These are phyloP conservation scores for Yarrowia sp. DNA, from an alignment of 805 yeast species.

Conservation along the genomic window DNA sequence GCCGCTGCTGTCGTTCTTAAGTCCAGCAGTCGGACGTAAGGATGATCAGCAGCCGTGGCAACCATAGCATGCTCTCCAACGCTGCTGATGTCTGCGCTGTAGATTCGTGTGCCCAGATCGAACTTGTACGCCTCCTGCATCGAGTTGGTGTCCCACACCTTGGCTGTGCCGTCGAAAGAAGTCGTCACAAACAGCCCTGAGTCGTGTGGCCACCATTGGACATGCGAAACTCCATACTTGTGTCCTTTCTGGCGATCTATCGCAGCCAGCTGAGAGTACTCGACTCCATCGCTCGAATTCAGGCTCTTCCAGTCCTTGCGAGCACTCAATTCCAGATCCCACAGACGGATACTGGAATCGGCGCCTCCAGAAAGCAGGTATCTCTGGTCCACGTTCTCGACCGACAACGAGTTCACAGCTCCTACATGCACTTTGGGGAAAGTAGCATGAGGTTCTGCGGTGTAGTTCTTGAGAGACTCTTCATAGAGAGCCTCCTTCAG, in stretches of 20 bases:
- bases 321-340: constrained; percentile 50
- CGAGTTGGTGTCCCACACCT: constrained; percentile 75
- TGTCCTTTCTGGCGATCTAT: constrained; percentile 47
- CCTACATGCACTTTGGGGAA: constrained; percentile 38
- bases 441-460: background rate
- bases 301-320: constrained; percentile 30
- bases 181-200: constrained; percentile 81
- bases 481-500: constrained; percentile 27
- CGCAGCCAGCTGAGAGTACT: constrained; percentile 4
- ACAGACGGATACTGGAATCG: constrained; percentile 63
- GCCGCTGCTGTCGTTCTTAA: constrained; percentile 69
- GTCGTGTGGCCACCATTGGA: constrained; percentile 88
- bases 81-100: constrained; percentile 61
- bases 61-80: constrained; percentile 52
- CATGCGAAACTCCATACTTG: constrained; percentile 65
- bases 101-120: constrained; percentile 58
- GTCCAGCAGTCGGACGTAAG: constrained; percentile 67
- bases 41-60: constrained; percentile 70
- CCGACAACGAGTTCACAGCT: constrained; percentile 59
- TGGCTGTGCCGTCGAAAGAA: constrained; percentile 74
- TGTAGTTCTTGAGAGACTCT: constrained; percentile 4
- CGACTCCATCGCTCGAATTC: constrained; percentile 27
- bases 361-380: constrained; percentile 69
- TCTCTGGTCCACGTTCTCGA: constrained; percentile 49
- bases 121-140: constrained; percentile 67